phyloP scores from a whole-genome alignment of 148 eudicot species.

The Rhododendron kiyosumense region DNA sequence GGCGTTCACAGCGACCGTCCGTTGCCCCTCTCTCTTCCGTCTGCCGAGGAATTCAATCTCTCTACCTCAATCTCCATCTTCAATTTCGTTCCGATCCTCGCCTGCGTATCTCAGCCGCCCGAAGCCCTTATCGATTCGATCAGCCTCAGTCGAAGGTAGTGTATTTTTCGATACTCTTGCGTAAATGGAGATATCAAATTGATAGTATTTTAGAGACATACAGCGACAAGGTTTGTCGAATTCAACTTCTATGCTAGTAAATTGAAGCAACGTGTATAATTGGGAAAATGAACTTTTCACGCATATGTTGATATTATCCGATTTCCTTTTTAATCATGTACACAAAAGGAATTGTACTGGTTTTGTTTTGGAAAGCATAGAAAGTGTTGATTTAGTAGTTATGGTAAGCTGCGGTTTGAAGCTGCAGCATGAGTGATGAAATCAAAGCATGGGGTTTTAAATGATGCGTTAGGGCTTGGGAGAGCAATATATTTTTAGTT shows the following conservation, averaged over 20 bases:
- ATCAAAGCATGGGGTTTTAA: background rate
- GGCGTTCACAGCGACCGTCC: conserved; percentile 28
- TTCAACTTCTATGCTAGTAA: background rate
- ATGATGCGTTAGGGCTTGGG: background rate
- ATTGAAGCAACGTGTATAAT: background rate
- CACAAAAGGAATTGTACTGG: background rate
- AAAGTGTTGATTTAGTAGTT: background rate
- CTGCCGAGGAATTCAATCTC: background rate
- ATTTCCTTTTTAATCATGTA: background rate
- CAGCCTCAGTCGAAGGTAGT: conserved; percentile 40
- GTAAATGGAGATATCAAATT: background rate
- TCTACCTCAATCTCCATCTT: conserved; percentile 11
- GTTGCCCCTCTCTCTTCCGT: conserved; percentile 9
- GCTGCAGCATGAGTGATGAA: background rate
- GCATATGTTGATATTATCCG: background rate
- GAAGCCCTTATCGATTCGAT: conserved; percentile 26
- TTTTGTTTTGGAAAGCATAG: background rate
- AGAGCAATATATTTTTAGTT: background rate
- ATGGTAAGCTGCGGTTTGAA: background rate
- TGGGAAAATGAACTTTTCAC: background rate
- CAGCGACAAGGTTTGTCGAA: background rate
- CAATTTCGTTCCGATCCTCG: conserved; percentile 31
- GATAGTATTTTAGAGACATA: background rate
- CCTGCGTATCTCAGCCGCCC: conserved; percentile 17
- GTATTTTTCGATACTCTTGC: background rate